These are phyloP conservation scores for Pezizomycotina sp. DNA, from an alignment of 2,329 filamentous ascomycete species.

Conservation along the genomic window DNA sequence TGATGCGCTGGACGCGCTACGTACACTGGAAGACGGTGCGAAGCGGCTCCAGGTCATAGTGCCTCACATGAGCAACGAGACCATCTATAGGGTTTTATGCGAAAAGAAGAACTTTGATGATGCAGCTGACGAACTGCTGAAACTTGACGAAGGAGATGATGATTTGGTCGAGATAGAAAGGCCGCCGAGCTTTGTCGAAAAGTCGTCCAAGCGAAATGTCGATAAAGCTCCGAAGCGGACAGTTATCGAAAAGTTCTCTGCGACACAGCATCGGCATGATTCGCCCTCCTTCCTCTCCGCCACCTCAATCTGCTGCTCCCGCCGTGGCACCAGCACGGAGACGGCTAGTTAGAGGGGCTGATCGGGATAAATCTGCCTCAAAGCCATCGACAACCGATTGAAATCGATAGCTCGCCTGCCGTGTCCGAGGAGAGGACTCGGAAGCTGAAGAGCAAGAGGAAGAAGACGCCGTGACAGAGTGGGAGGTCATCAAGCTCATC, in stretches of 20 bases:
- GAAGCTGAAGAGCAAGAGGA: conserved; percentile 26
- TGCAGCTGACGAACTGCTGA: no score
- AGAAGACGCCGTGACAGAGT: conserved; percentile 34
- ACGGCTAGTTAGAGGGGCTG: conserved; percentile 30
- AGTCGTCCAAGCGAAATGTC: conserved; percentile 8
- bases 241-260: conserved; percentile 16
- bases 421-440: conserved; percentile 31
- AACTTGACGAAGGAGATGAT: no score
- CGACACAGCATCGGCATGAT: conserved; percentile 9
- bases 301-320: conserved; percentile 18
- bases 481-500: conserved; percentile 58
- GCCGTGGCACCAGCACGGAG: conserved; percentile 28
- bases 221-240: conserved; percentile 14
- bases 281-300: conserved; percentile 4
- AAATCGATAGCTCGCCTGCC: conserved; percentile 32
- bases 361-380: conserved; percentile 26
- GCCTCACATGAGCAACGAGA: no score
- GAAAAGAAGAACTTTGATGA: no score
- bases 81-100: no score
- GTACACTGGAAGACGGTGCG: no score
- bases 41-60: no score
- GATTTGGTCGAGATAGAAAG: no score
- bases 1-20: no score
- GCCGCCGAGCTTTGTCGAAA: no score
- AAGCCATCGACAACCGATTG: conserved; percentile 27